Evolutionary conservation across 805 yeast genomes (phyloP).

Genomic region (Maudiozyma saulgeensis): DNA sequence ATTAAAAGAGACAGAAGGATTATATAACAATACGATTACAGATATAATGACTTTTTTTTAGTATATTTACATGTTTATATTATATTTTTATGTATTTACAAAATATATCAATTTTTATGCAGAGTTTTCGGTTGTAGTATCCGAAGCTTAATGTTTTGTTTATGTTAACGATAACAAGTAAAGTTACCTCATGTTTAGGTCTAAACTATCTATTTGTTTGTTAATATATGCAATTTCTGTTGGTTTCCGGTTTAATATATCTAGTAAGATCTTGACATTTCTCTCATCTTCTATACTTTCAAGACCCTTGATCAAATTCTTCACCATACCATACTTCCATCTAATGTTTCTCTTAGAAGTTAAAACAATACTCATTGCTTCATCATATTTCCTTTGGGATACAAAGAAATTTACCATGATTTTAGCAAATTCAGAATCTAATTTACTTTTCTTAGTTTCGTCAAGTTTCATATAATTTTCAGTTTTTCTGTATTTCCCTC

Average conservation of each 20-base stretch:
- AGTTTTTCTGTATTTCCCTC: conserved; percentile 64
- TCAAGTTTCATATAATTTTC: conserved; percentile 42
- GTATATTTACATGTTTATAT: neutral
- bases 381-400: conserved; percentile 45
- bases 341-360: conserved; percentile 59
- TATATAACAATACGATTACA: neutral
- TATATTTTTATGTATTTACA: conserved; percentile 1
- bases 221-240: conserved; percentile 13
- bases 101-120: neutral
- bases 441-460: conserved; percentile 30
- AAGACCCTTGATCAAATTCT: conserved; percentile 33
- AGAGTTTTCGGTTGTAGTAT: too few relatives aligned
- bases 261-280: conserved; percentile 24
- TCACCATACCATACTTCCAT: conserved; percentile 51
- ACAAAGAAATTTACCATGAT: conserved; percentile 56
- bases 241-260: conserved; percentile 25
- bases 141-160: too few relatives aligned
- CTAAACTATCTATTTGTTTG: conserved; percentile 12
- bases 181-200: conserved; percentile 4
- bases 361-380: conserved; percentile 59
- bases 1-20: neutral
- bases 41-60: neutral
- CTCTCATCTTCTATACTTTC: conserved; percentile 36
- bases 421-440: conserved; percentile 46
- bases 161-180: too few relatives aligned